A percentile compares a stretch with the other conserved stretches of the same genome.
Conservation (phyloP, 371 early-diverging fungal species). For the Syncephalis fuscata region DNA sequence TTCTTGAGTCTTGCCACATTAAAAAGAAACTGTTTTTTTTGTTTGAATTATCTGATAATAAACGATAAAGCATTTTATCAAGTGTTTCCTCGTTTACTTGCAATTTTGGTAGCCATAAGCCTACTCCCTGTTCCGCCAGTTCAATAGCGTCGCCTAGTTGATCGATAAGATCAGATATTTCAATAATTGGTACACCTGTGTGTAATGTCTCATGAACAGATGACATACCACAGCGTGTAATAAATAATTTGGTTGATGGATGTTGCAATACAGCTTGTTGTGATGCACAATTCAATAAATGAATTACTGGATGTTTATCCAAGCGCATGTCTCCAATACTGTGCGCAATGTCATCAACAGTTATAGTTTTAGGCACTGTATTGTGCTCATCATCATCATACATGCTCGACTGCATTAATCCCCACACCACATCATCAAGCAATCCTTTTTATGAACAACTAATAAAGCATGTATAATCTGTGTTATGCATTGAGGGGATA, state of each 20-base stretch:
- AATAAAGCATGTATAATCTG: not conserved
- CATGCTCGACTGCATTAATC: not conserved
- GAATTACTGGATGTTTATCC: not conserved
- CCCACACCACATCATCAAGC: constrained; percentile 5
- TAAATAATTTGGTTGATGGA: constrained; percentile 3
- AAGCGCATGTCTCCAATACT: not conserved
- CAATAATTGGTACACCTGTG: not conserved
- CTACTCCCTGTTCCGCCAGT: too few relatives aligned
- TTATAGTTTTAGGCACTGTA: not conserved
- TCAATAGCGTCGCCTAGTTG: constrained; percentile 1
- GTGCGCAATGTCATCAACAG: not conserved
- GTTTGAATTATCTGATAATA: not conserved
- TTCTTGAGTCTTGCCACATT: not conserved
- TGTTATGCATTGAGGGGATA: not conserved
- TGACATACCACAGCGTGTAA: constrained; percentile 4
- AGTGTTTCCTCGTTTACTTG: not conserved
- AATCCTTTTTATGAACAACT: not conserved
- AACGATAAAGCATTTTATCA: not conserved
- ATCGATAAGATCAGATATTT: constrained; percentile 1
- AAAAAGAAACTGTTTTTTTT: not conserved
- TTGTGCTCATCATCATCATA: not conserved
- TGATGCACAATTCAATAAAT: not conserved
- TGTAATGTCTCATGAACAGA: not conserved
- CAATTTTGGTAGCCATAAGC: not conserved
- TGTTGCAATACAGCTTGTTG: constrained; percentile 3